These are phyloP conservation scores for Ophiostoma pallidulum DNA, from an alignment of 2,329 filamentous ascomycete species.

Conservation along the genomic window DNA sequence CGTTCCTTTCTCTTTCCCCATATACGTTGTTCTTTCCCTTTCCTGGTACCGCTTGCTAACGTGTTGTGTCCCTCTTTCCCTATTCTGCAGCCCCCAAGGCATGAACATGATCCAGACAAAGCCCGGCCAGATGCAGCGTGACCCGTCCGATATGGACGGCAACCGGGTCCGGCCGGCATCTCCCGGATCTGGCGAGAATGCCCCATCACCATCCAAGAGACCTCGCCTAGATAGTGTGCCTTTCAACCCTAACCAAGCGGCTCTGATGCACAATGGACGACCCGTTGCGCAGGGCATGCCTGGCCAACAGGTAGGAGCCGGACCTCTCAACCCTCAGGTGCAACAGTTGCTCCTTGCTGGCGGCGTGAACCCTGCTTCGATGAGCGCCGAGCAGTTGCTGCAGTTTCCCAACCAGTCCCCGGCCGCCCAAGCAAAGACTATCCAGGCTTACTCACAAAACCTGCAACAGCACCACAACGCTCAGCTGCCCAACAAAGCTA, in stretches of 20 bases:
- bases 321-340: constrained; percentile 39
- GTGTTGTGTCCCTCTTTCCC: constrained; percentile 13
- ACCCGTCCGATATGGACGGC: constrained; percentile 79
- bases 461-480: constrained; percentile 72
- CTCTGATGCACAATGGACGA: constrained; percentile 66
- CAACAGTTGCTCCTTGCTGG: constrained; percentile 56
- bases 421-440: constrained; percentile 66
- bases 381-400: constrained; percentile 70
- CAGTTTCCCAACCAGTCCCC: constrained; percentile 44
- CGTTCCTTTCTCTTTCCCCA: constrained; percentile 25
- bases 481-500: constrained; percentile 73
- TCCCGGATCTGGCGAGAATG: constrained; percentile 74
- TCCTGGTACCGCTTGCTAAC: background rate
- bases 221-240: constrained; percentile 67
- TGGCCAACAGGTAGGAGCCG: constrained; percentile 54
- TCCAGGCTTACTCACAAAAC: constrained; percentile 79
- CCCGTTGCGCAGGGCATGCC: constrained; percentile 60
- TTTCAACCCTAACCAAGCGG: constrained; percentile 61
- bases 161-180: constrained; percentile 73
- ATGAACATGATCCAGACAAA: constrained; percentile 67
- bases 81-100: constrained; percentile 49
- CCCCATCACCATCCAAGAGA: constrained; percentile 85
- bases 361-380: constrained; percentile 64
- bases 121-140: constrained; percentile 67
- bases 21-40: too few species aligned